Percentiles rank a stretch among this genome's conserved stretches.
These are phyloP conservation scores for Aspergillus coremiiformis DNA, from an alignment of 495 filamentous ascomycete genomes.

Conservation along the genomic window DNA sequence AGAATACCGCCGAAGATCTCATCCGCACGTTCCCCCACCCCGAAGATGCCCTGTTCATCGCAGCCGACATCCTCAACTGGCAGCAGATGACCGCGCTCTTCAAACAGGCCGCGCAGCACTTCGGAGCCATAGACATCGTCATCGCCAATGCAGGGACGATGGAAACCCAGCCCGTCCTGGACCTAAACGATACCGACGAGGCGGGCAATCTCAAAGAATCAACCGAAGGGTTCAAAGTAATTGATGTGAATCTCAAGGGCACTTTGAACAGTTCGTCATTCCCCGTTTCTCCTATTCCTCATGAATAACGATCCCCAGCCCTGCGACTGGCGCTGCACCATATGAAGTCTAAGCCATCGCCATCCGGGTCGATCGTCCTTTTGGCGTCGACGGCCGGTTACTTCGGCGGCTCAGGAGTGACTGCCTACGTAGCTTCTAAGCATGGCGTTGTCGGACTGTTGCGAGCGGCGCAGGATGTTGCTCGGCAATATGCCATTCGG, in stretches of 20 bases:
- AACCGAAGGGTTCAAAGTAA: slow-evolving; percentile 17
- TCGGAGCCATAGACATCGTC: slow-evolving; percentile 51
- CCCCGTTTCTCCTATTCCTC: not conserved
- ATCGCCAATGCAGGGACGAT: slow-evolving; percentile 64
- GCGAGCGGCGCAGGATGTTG: slow-evolving; percentile 4
- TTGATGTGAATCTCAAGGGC: slow-evolving; percentile 29
- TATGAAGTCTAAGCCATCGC: slow-evolving; percentile 6
- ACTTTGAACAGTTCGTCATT: slow-evolving; percentile 23
- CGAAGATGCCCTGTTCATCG: slow-evolving; percentile 13
- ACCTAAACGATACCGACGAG: slow-evolving; percentile 15
- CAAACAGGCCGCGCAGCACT: slow-evolving; percentile 40
- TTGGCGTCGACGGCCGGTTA: slow-evolving; percentile 8
- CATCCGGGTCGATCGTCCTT: slow-evolving; percentile 17
- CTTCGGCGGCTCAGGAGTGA: slow-evolving; percentile 10
- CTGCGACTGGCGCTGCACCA: slow-evolving; percentile 17
- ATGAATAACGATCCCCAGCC: slow-evolving; percentile 4
- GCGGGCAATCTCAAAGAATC: slow-evolving; percentile 16
- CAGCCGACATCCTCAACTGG: slow-evolving; percentile 23
- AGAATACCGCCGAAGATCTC: slow-evolving; percentile 5
- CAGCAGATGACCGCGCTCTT: slow-evolving; percentile 42
- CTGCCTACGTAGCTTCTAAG: slow-evolving; percentile 13
- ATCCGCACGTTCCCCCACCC: slow-evolving; percentile 16
- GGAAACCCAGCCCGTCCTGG: slow-evolving; percentile 20
- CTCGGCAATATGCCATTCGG: slow-evolving; percentile 3
- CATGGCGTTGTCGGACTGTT: slow-evolving; percentile 13